phyloP scores from a whole-genome alignment of 208 protist genomes.

The Wallacemonas sp. region DNA sequence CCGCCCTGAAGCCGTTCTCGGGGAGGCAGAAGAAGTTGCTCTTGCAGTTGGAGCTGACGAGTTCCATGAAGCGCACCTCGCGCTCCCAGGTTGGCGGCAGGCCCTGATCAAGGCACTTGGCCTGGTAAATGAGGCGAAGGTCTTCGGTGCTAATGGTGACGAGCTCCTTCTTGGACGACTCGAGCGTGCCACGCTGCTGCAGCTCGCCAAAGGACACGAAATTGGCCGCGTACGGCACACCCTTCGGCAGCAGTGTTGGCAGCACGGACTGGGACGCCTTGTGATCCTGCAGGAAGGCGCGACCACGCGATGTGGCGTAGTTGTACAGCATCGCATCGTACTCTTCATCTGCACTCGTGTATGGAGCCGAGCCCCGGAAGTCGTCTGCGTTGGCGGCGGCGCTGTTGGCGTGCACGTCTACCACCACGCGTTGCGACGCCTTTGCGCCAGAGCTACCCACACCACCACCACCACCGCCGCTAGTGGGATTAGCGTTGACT shows the following conservation, averaged over 20 bases:
- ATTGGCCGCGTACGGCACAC: conserved; percentile 84
- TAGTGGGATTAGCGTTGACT: no score
- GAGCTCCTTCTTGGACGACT: conserved; percentile 45
- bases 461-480: background rate
- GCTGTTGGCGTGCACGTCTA: conserved; percentile 11
- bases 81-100: conserved; percentile 84
- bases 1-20: conserved; percentile 84
- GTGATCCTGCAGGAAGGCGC: conserved; percentile 74
- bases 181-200: conserved; percentile 54
- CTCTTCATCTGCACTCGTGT: conserved; percentile 10
- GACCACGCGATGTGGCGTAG: conserved; percentile 60
- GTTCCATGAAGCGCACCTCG: conserved; percentile 91
- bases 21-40: conserved; percentile 87
- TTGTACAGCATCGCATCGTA: conserved; percentile 60
- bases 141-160: conserved; percentile 79
- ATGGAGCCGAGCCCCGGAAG: conserved; percentile 1
- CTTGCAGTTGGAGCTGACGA: conserved; percentile 87
- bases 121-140: conserved; percentile 79
- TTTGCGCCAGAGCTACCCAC: background rate
- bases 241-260: conserved; percentile 78
- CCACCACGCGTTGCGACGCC: background rate
- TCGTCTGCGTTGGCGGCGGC: background rate
- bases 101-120: conserved; percentile 87
- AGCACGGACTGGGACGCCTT: conserved; percentile 35
- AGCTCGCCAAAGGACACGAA: conserved; percentile 89